phyloP scores from a whole-genome alignment of 2,329 filamentous ascomycete genomes.

The Periconia sp. region DNA sequence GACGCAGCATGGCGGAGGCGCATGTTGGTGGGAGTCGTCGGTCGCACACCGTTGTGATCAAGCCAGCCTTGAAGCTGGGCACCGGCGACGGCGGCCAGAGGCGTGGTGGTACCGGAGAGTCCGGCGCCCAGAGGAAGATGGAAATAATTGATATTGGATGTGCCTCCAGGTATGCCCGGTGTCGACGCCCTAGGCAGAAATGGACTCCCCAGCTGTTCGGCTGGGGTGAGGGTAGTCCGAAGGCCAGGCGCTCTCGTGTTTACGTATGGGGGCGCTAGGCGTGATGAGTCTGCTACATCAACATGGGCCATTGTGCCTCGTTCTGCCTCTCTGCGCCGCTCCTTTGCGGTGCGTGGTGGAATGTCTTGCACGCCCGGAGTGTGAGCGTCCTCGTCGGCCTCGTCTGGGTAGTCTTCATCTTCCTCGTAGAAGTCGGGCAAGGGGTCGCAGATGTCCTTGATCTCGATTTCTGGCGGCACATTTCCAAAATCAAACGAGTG shows the following conservation, averaged over 20 bases:
- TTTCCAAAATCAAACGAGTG: conserved; percentile 92
- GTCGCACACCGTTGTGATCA: conserved; percentile 34
- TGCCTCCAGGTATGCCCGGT: conserved; percentile 67
- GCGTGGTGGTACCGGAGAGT: conserved; percentile 75
- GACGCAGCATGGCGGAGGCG: conserved; percentile 44
- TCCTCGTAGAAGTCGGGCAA: conserved; percentile 95
- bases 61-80: conserved; percentile 63
- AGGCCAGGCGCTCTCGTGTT: conserved; percentile 29
- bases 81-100: conserved; percentile 76
- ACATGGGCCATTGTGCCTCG: conserved; percentile 17
- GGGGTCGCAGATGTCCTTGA: conserved; percentile 96
- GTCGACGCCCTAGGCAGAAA: conserved; percentile 51
- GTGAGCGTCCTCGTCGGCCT: conserved; percentile 47
- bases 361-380: conserved; percentile 19
- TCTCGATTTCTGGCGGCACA: conserved; percentile 79
- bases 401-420: conserved; percentile 65
- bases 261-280: conserved; percentile 25
- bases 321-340: conserved; percentile 29
- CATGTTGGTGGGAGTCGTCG: conserved; percentile 37
- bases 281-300: conserved; percentile 19
- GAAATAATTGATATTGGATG: conserved; percentile 79
- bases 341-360: conserved; percentile 38
- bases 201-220: conserved; percentile 40
- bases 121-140: conserved; percentile 73
- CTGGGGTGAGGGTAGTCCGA: conserved; percentile 31